Evolutionary conservation across 2,329 filamentous ascomycete species (phyloP), one percentile per base, ranked within the genome.

Genomic region (Cryphonectria radicalis): DNA sequence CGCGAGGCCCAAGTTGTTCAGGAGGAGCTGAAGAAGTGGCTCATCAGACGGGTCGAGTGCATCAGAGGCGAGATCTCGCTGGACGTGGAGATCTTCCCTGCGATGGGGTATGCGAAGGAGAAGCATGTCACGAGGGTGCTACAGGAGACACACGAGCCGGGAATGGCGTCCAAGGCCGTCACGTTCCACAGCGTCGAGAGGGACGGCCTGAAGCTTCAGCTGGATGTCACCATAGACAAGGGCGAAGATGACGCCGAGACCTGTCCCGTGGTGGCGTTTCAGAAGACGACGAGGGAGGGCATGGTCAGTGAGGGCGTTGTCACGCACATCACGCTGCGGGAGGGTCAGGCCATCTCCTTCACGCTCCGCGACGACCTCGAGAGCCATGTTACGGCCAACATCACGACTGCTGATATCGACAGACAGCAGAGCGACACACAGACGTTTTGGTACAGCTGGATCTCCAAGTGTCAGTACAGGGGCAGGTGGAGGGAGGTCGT

Each of bases 381-480:
- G 0, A 81, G 88, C 32, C 87, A 92, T 75, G 83, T 88, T 50
- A 89, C 89, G 0, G 80, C 84, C 43, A 80, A 86, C 67, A 88
- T 92, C 73, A 89, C 89, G 4, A 88, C 85, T 1, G 77, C 83
- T 0, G 82, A 90, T 46, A 79, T 94, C 14, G 85, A 91, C 76
- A 79, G 80, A 4, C 84, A 92, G 75, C 92, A 94, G 78, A 87
- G 91, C 73, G 89, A 90, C 73, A 94, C 91, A 0, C 90, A 91
- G 76, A 84, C 83, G 11, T 95, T 88, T 79, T 94, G 92, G 92
- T 90, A 86, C 75, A 89, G 89, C 75, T 95, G 92, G 89, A 91
- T 93, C 68, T 85, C 86, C 7, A 89, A 90, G 77, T 91, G 89
- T 79, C 89, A 86, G 74, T 94, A 93, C 79, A 89, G 88, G 71